A percentile compares a stretch with the other conserved stretches of the same genome.
phyloP scores from a whole-genome alignment of 1,284 basidiomycete genomes.

The Cryptococcus sp. region DNA sequence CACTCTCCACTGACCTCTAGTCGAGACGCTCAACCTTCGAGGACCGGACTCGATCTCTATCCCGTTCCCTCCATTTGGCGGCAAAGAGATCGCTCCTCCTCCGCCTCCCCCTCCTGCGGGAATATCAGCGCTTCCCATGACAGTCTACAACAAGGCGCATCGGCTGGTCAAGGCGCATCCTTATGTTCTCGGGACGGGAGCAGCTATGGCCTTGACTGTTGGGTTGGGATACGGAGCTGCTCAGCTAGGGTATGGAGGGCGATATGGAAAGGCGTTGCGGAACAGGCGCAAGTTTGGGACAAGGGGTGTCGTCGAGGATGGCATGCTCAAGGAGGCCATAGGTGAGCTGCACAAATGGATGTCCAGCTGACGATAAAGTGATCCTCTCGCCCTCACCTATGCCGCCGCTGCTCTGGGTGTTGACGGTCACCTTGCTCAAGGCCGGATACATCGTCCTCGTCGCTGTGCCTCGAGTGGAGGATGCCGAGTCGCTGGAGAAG shows the following conservation, averaged over 20 bases:
- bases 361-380: constrained; percentile 13
- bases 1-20: constrained; percentile 21
- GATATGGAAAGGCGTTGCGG: constrained; percentile 2
- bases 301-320: constrained; percentile 35
- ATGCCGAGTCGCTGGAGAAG: constrained; percentile 42
- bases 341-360: constrained; percentile 19
- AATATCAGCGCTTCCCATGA: constrained; percentile 7
- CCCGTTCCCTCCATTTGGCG: constrained; percentile 41
- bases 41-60: constrained; percentile 42
- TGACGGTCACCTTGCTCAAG: constrained; percentile 38
- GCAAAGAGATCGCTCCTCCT: constrained; percentile 25
- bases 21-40: constrained; percentile 43
- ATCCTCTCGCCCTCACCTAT: constrained; percentile 40
- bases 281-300: constrained; percentile 19
- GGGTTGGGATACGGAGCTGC: constrained; percentile 27
- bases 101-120: constrained; percentile 31
- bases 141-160: constrained; percentile 15
- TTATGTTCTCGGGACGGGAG: constrained; percentile 22
- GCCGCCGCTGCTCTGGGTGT: constrained; percentile 36
- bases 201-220: constrained; percentile 26
- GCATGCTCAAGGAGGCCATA: constrained; percentile 45
- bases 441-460: constrained; percentile 46
- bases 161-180: constrained; percentile 28
- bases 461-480: constrained; percentile 40
- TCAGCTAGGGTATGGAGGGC: constrained; percentile 10